Evolutionary conservation across 495 filamentous ascomycete genomes (phyloP), one percentile per base, ranked within the genome.

Genomic region (Astrocystis sublimbata): DNA sequence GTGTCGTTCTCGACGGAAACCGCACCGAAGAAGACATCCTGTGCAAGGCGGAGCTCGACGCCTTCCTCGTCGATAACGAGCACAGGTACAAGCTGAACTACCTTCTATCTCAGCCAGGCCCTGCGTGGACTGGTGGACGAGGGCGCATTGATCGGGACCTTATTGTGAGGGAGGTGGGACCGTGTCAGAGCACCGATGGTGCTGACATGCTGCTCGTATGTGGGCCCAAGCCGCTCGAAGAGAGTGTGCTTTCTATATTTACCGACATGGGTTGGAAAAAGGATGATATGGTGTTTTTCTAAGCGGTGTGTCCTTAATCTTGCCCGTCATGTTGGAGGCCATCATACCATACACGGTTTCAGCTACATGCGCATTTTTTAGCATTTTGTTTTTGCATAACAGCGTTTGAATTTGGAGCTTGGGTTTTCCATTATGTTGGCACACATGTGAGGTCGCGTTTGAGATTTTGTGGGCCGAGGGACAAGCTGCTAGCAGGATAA

Each of bases 221-320:
- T 78, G 93, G 93, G 9, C 93, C 93, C 0, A 85, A 83, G 64
- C 75, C 85, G 10, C 78, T 98, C 77, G 92, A 97, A 76, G 87
- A 87, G 72, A 84, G 78, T 62, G 86, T 87, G 12, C 81, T 81
- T 66, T 70, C 72, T 46, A 81, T 85, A 35, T 81, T 96, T 62
- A 80, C 83, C 58, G 81, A 75, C 15, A 78, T 89, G 75, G 91
- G 92, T 2, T 97, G 92, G 91, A 72, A 69, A 40, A 88, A 92
- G 67, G 80, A 85, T n/a, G 86, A 96, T 76, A 71, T 98, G 49
- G 72, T 96, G 62, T 93, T 96, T 75, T 98, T 97, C 72, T 97
- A 68, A 61, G 13, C n/a, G 19, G 36, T 13, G 10, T 38, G 6
- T 26, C 10, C 50, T 38, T 9, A 12, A 38, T 53, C 6, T 8